A percentile compares a stretch with the other conserved stretches of the same genome.
These are phyloP conservation scores for Serendipita sp. DNA, from an alignment of 768 basidiomycete genomes.

Conservation along the genomic window DNA sequence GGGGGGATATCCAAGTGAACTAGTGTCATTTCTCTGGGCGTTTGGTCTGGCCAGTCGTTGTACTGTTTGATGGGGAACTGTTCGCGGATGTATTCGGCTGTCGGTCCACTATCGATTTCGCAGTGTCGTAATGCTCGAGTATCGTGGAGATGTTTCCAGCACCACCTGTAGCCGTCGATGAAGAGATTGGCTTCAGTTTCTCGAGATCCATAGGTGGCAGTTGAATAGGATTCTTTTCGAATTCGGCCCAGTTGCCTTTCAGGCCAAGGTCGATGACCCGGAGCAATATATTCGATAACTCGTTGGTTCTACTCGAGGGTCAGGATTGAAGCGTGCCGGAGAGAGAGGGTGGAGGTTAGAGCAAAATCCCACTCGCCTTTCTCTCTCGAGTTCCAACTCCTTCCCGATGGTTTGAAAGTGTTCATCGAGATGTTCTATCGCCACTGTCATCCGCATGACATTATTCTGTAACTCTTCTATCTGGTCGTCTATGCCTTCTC, in stretches of 20 bases:
- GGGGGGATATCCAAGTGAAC: no score
- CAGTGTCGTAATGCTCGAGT: neutral
- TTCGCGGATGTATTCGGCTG: neutral
- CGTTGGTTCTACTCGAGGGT: conserved; percentile 35
- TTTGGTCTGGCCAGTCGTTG: no score
- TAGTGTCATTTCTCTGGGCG: no score
- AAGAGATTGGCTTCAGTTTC: neutral
- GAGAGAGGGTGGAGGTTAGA: no score
- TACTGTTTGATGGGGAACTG: no score
- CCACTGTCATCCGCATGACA: conserved; percentile 30
- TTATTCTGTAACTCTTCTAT: conserved; percentile 39
- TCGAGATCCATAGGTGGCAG: conserved; percentile 26
- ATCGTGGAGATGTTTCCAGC: neutral
- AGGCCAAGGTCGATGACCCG: conserved; percentile 54
- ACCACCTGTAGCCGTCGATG: neutral
- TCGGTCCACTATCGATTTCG: neutral
- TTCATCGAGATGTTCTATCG: conserved; percentile 8
- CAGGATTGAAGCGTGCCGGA: neutral
- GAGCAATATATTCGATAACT: conserved; percentile 47
- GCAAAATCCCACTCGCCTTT: conserved; percentile 23
- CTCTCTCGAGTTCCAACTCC: conserved; percentile 30
- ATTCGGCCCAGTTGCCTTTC: conserved; percentile 46
- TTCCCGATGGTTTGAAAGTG: conserved; percentile 25
- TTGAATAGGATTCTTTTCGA: conserved; percentile 41
- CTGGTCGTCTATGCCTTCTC: conserved; percentile 55